Evolutionary conservation across 257 asterid genomes (phyloP), one percentile per base, ranked within the genome.

Genomic region (Rhazya stricta): DNA sequence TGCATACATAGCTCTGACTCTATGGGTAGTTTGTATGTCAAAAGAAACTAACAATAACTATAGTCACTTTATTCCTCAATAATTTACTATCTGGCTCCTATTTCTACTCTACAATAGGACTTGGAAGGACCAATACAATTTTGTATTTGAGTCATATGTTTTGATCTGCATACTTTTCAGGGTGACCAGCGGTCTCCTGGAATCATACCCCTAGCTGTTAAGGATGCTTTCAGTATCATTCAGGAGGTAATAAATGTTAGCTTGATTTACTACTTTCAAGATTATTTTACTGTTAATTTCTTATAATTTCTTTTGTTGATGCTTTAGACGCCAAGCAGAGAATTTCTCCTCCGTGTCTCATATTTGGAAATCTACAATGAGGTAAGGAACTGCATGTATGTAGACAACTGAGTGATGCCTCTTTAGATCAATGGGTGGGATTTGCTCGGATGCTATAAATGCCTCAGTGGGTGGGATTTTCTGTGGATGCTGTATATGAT

Each of bases 121-220:
- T 1, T 36, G 7, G 46, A 65, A 34, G 6, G 11, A n/a, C 19
- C 46, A 65, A 19, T 50, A 50, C 15, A 15, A 9, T 3, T 6
- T 37, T 65, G 27, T 46, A 18, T 46, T 71, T 36, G 46, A 50
- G 30, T 67, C 0, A 23, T 53, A 19, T 65, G 41, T 69, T 60
- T 45, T 71, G 71, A n/a, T 56, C 25, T 45, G 76, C 39, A 27
- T 67, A 77, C 56, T n/a, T 76, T 65, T 80, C 80, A 95, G 99
- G 99, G 99, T 84, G 98, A 95, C 89, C 98, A 95, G 85, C 88
- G 99, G 85, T 95, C 99, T 82, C 99, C 99, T 79, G 99, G 99
- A 76, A 88, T 93, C 80, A 92, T 95, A 79, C 97, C 99, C 8
- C 81, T 95, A 91, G 97, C 99, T 69, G 99, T 95, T 81, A 95